These are phyloP conservation scores for Ustilago tritici DNA, from an alignment of 1,284 basidiomycete genomes.

Conservation along the genomic window DNA sequence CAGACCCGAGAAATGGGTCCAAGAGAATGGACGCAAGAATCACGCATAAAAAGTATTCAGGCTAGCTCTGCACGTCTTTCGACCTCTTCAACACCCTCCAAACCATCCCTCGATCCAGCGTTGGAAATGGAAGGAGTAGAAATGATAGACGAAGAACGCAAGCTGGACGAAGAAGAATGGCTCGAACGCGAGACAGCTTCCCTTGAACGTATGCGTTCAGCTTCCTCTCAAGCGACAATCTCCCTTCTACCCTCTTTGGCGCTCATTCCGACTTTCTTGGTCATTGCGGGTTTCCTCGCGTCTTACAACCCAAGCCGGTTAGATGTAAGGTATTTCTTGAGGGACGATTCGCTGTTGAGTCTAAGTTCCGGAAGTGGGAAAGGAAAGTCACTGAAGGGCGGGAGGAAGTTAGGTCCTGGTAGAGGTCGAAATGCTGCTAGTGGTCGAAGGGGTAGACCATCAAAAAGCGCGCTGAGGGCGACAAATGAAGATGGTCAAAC, in stretches of 20 bases:
- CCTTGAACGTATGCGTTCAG: constrained; percentile 15
- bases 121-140: constrained; percentile 14
- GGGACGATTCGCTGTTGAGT: constrained; percentile 51
- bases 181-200: constrained; percentile 30
- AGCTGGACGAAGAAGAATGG: constrained; percentile 50
- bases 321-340: constrained; percentile 73
- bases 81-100: constrained; percentile 9
- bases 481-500: constrained; percentile 44
- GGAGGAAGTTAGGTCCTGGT: constrained; percentile 36
- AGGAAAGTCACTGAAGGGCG: constrained; percentile 40
- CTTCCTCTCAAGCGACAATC: constrained; percentile 33
- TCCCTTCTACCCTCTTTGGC: constrained; percentile 40
- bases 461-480: constrained; percentile 25
- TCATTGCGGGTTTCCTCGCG: constrained; percentile 85
- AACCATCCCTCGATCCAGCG: not conserved
- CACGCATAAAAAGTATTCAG: constrained; percentile 39
- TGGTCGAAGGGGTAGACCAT: constrained; percentile 32
- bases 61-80: constrained; percentile 36
- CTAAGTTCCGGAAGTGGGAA: constrained; percentile 35
- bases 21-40: constrained; percentile 54
- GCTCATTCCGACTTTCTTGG: constrained; percentile 75
- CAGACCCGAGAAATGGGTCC: constrained; percentile 55
- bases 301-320: constrained; percentile 86
- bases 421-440: constrained; percentile 29
- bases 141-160: constrained; percentile 45